Conservation (phyloP, 2,329 filamentous ascomycete genomes). For the Trichophaea hybrida region DNA sequence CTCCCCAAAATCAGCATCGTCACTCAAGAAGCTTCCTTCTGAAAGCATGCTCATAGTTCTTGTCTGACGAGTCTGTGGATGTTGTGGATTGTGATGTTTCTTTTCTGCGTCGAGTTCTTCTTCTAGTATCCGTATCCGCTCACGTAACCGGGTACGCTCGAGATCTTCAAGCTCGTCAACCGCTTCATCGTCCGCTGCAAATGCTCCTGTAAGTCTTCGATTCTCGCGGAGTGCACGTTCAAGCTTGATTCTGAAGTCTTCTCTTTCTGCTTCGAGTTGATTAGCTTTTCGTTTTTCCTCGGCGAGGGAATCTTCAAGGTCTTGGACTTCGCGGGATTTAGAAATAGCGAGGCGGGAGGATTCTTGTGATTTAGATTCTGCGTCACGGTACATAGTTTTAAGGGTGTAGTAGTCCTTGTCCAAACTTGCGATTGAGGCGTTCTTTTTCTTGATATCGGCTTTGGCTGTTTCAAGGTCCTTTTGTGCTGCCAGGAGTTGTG, state of each 20-base stretch:
- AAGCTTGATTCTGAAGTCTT: slow-evolving; percentile 4
- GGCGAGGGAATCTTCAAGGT: background rate
- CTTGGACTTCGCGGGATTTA: slow-evolving; percentile 7
- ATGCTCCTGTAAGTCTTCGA: slow-evolving; percentile 8
- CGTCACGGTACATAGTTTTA: slow-evolving; percentile 17
- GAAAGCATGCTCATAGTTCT: background rate
- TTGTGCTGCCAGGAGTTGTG: background rate
- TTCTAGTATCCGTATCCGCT: slow-evolving; percentile 12
- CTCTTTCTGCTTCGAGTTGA: slow-evolving; percentile 5
- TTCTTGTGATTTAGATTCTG: slow-evolving; percentile 13
- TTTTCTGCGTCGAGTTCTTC: slow-evolving; percentile 8
- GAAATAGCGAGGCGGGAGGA: slow-evolving; percentile 1
- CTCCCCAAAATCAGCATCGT: slow-evolving; percentile 10
- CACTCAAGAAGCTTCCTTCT: background rate
- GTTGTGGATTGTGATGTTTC: background rate
- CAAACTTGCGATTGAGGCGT: slow-evolving; percentile 2
- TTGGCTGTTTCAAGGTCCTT: slow-evolving; percentile 3
- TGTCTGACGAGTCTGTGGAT: background rate
- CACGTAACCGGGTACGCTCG: slow-evolving; percentile 8
- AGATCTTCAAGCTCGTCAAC: slow-evolving; percentile 21
- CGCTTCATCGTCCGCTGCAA: slow-evolving; percentile 12
- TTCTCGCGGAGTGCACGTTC: background rate
- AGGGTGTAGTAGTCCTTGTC: slow-evolving; percentile 19
- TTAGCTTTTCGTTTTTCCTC: slow-evolving; percentile 4
- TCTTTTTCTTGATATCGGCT: slow-evolving; percentile 4